A percentile compares a stretch with the other conserved stretches of the same genome.
Evolutionary conservation across 2,329 filamentous ascomycete genomes (phyloP).

Genomic region (Pseudogymnoascus sp.): DNA sequence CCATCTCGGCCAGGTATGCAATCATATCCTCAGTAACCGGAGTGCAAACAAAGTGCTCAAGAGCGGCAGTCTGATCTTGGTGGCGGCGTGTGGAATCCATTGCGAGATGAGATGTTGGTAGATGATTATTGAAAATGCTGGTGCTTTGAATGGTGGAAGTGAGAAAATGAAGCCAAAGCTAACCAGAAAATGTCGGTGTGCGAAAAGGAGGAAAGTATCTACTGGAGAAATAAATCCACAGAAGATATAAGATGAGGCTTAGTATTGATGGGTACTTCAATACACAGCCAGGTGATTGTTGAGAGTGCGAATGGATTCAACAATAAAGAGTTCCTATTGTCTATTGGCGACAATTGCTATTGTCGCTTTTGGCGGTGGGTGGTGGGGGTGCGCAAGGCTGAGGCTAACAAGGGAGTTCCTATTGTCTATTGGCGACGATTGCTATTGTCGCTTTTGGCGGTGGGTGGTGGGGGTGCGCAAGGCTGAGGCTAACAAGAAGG

Average conservation of each 20-base stretch:
- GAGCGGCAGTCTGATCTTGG: slow-evolving; percentile 45
- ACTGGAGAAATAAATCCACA: slow-evolving; percentile 6
- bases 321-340: slow-evolving; percentile 4
- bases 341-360: slow-evolving; percentile 8
- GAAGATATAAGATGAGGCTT: slow-evolving; percentile 8
- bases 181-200: slow-evolving; percentile 1
- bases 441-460: background rate
- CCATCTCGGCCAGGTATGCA: slow-evolving; percentile 63
- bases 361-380: background rate
- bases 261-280: slow-evolving; percentile 5
- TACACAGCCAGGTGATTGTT: slow-evolving; percentile 3
- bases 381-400: no score
- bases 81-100: background rate
- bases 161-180: slow-evolving; percentile 6
- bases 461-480: background rate
- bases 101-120: background rate
- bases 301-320: background rate
- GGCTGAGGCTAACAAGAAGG: slow-evolving; percentile 4
- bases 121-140: background rate
- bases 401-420: no score
- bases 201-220: background rate
- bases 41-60: slow-evolving; percentile 73
- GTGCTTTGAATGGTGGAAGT: slow-evolving; percentile 1
- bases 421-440: slow-evolving; percentile 6
- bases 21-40: slow-evolving; percentile 73